Base-by-base conservation (phyloP, 2,329 filamentous ascomycete species). In the Pestalotiopsis sp. region DNA sequence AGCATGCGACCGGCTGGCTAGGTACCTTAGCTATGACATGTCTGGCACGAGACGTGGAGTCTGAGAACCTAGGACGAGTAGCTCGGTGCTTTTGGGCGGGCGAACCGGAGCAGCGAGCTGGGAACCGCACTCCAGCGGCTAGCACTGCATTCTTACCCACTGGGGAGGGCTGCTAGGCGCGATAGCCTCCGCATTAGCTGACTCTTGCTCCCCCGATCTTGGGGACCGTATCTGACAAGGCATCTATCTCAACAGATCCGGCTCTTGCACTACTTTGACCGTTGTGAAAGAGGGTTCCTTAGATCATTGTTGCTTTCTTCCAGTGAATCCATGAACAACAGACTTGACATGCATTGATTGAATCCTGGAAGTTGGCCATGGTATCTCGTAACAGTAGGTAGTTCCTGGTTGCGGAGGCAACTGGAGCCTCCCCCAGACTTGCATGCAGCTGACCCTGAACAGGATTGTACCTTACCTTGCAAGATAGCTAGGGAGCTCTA, bases 31-130 rank as follows among this genome's bases (percentile, higher is more conserved):
- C 59, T 62, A 62, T 62, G 59, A 62, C 59, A 62, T 62, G 59
- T 36, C 59, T 62, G 59, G 59, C 59, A 62, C 59, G 59, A 62
- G 59, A 59, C 57, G 59, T 62, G 45, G 45, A 52, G 45, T 52
- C 45, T 52, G 17, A 36, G 31, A 52, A 45, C 45, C 17, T 52
- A 52, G 31, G 7, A 36, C 31, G 31, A 36, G 31, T 36, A 36
- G 45, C 45, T 52, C 45, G 45, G 45, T 52, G 45, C 45, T 52
- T 52, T 52, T n/a, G 45, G 45, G 45, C 45, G 45, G 45, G 45
- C 45, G 45, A 52, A 52, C 45, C 45, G 17, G 20, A 52, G 45
- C 17, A 52, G 20, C 59, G 27, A 20, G 12, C 27, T 31, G 25
- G 23, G 14, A 27, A 27, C 57, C 27, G 20, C 27, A 6, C 11